phyloP scores from a whole-genome alignment of 169 alveolate species.

The Plasmodium gonderi region DNA sequence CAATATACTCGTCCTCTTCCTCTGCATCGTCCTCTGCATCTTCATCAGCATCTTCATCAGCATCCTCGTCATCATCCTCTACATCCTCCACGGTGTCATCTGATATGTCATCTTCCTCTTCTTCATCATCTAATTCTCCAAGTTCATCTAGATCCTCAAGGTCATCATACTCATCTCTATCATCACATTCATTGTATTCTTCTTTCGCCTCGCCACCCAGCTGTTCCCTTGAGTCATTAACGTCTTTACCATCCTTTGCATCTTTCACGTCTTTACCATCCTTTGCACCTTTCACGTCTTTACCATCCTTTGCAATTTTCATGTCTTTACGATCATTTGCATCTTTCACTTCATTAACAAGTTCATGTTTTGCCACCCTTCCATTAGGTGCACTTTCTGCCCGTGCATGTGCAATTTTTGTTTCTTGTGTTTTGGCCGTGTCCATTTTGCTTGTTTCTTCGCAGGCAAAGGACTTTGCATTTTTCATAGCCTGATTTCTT shows the following conservation, averaged over 20 bases:
- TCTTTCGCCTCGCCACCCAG: background rate
- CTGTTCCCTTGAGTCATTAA: no score
- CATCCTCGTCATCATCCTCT: conserved; percentile 12
- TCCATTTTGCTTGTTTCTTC: conserved; percentile 1
- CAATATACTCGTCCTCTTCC: background rate
- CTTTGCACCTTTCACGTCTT: background rate
- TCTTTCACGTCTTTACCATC: background rate
- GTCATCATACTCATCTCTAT: background rate
- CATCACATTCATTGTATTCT: background rate
- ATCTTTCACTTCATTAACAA: background rate
- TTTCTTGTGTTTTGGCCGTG: background rate
- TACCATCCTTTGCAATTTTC: no score
- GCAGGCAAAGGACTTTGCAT: conserved; percentile 10
- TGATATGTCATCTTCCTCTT: background rate
- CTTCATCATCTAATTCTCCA: background rate
- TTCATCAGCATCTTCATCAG: background rate
- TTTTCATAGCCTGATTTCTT: conserved; percentile 75
- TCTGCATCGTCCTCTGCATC: background rate
- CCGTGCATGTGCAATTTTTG: background rate
- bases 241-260: background rate
- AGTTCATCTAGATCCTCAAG: background rate
- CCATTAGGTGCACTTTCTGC: conserved; percentile 10
- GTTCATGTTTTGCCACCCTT: background rate
- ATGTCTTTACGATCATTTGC: no score
- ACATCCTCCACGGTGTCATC: background rate